Evolutionary conservation across 176 grass and related monocot species (phyloP).

Genomic region (Triticum dicoccoides): DNA sequence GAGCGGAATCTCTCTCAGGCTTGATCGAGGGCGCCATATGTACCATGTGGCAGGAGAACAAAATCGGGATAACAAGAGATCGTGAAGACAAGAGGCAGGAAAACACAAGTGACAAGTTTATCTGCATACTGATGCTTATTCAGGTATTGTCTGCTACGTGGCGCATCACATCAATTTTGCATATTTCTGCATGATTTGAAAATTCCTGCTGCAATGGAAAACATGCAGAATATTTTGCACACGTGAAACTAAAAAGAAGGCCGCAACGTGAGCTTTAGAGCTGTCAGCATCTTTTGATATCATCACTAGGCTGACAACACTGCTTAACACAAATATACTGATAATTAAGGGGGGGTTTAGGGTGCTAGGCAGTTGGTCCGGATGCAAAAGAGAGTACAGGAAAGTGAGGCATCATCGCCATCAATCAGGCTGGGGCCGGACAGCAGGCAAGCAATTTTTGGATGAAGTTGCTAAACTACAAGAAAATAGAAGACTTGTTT

Average conservation of each 20-base stretch:
- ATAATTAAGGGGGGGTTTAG: no score
- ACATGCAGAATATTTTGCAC: not conserved
- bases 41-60: not conserved
- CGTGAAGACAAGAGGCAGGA: not conserved
- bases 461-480: not conserved
- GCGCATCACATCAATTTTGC: conserved; percentile 8
- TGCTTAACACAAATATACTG: not conserved
- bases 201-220: not conserved
- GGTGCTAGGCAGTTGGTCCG: not conserved
- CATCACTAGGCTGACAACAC: conserved; percentile 7
- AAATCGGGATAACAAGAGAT: not conserved
- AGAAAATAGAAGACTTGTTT: not conserved
- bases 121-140: not conserved
- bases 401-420: conserved; percentile 23
- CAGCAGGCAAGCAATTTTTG: not conserved
- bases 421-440: no score
- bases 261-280: not conserved
- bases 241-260: no score
- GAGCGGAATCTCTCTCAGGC: not conserved
- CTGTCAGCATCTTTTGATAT: not conserved
- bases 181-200: not conserved
- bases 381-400: conserved; percentile 5
- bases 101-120: not conserved
- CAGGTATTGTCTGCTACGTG: conserved; percentile 20
- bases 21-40: not conserved